Percentiles rank a stretch among this genome's conserved stretches.
Conservation (phyloP, 1,284 basidiomycete species). For the Phenoliferia sp. region DNA sequence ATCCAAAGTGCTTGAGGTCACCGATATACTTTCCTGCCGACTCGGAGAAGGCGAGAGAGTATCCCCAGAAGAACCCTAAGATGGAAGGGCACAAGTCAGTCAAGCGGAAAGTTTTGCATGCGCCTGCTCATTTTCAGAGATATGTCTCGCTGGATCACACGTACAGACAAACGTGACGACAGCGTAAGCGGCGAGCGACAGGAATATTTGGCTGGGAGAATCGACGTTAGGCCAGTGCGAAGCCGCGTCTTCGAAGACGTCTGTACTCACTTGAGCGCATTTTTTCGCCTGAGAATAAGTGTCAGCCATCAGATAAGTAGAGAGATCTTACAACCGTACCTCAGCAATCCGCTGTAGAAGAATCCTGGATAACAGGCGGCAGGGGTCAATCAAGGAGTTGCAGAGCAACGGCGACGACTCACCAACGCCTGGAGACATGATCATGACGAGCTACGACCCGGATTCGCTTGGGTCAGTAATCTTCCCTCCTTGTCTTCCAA, state of each 20-base stretch:
- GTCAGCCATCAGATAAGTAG: slow-evolving; percentile 11
- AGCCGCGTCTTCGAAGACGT: background rate
- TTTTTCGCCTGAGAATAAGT: slow-evolving; percentile 45
- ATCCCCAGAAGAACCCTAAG: slow-evolving; percentile 32
- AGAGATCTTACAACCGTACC: background rate
- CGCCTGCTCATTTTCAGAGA: background rate
- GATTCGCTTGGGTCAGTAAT: background rate
- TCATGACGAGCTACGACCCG: background rate
- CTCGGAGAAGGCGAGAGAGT: slow-evolving; percentile 48
- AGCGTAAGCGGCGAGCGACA: slow-evolving; percentile 65
- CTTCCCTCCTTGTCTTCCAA: background rate
- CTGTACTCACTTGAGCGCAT: slow-evolving; percentile 75
- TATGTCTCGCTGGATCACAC: too few relatives aligned
- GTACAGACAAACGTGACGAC: slow-evolving; percentile 44
- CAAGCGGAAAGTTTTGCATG: background rate
- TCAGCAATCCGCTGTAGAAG: background rate
- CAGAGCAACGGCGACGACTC: too few relatives aligned
- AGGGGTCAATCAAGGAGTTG: background rate
- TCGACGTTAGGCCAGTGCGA: background rate
- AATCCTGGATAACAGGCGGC: background rate
- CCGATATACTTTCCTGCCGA: slow-evolving; percentile 47
- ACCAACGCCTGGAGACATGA: too few relatives aligned
- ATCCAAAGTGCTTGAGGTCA: slow-evolving; percentile 65
- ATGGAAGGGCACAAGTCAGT: background rate
- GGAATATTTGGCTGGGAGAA: slow-evolving; percentile 50